Percentiles rank a stretch among this genome's conserved stretches.
These are phyloP conservation scores for Trichosanthes truncata DNA, from an alignment of 306 rosid genomes.

Conservation along the genomic window DNA sequence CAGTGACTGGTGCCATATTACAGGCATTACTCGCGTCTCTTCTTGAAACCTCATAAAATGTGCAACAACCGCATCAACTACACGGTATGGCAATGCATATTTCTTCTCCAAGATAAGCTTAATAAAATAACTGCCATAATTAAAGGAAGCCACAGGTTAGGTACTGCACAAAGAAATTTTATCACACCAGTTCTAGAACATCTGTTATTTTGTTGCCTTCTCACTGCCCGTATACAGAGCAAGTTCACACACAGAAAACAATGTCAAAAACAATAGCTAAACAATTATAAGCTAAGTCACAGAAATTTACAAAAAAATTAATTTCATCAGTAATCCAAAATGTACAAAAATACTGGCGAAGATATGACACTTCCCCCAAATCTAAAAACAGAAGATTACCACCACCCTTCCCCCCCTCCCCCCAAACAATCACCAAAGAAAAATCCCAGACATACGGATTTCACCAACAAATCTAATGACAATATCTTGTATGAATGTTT, in stretches of 20 bases:
- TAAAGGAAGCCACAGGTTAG: not conserved
- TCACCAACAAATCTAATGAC: not conserved
- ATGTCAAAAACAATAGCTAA: not conserved
- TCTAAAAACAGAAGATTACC: not conserved
- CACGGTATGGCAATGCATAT: conserved; percentile 83
- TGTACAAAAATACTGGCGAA: no score
- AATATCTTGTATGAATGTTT: no score
- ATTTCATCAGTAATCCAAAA: not conserved
- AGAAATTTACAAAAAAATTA: not conserved
- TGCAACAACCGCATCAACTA: conserved; percentile 63
- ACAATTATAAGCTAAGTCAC: not conserved
- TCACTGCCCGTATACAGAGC: not conserved
- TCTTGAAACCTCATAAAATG: conserved; percentile 71
- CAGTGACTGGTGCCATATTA: conserved; percentile 96
- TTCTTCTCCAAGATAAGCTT: conserved; percentile 93
- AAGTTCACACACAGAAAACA: not conserved
- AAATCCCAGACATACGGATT: not conserved
- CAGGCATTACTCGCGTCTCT: conserved; percentile 76
- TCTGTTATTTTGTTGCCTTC: not conserved
- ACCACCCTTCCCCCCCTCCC: not conserved
- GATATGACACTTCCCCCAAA: not conserved
- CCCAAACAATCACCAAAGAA: not conserved
- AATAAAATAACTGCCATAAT: conserved; percentile 70
- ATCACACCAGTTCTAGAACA: not conserved
- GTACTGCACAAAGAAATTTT: not conserved